Evolutionary conservation across 768 basidiomycete species (phyloP).

Genomic region (Baorangia bicolor): DNA sequence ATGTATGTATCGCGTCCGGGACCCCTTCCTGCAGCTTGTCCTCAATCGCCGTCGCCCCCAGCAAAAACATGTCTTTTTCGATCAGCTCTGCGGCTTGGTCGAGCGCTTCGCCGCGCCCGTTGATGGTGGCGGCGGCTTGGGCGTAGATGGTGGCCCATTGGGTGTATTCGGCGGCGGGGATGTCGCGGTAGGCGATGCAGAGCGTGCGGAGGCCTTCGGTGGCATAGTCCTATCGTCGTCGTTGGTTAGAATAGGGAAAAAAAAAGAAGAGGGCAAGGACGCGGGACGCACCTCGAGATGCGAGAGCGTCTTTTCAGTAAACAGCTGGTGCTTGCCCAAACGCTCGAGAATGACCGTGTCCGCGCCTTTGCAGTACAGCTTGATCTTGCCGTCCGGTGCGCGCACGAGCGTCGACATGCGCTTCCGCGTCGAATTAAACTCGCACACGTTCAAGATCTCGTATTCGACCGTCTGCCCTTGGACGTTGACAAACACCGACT

Average conservation of each 20-base stretch:
- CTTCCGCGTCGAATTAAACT: conserved; percentile 97
- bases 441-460: conserved; percentile 94
- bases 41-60: conserved; percentile 98
- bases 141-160: conserved; percentile 89
- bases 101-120: conserved; percentile 90
- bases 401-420: conserved; percentile 96
- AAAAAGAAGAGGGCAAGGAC: background rate
- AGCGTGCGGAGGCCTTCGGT: conserved; percentile 95
- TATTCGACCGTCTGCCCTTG: conserved; percentile 74
- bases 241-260: background rate
- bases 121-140: conserved; percentile 92
- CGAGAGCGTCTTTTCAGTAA: conserved; percentile 78
- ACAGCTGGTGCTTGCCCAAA: conserved; percentile 79
- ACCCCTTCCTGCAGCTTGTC: conserved; percentile 99
- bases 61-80: conserved; percentile 87
- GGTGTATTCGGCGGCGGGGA: conserved; percentile 85
- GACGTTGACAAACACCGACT: conserved; percentile 88
- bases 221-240: conserved; percentile 74
- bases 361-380: conserved; percentile 94
- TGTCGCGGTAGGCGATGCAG: conserved; percentile 93
- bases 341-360: conserved; percentile 97
- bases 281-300: conserved; percentile 77
- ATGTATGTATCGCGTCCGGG: conserved; percentile 94
- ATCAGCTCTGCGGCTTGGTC: conserved; percentile 95
- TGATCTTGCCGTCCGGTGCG: conserved; percentile 85